A percentile compares a stretch with the other conserved stretches of the same genome.
phyloP scores from a whole-genome alignment of 2,329 filamentous ascomycete genomes.

The Aphanoascus verrucosus region DNA sequence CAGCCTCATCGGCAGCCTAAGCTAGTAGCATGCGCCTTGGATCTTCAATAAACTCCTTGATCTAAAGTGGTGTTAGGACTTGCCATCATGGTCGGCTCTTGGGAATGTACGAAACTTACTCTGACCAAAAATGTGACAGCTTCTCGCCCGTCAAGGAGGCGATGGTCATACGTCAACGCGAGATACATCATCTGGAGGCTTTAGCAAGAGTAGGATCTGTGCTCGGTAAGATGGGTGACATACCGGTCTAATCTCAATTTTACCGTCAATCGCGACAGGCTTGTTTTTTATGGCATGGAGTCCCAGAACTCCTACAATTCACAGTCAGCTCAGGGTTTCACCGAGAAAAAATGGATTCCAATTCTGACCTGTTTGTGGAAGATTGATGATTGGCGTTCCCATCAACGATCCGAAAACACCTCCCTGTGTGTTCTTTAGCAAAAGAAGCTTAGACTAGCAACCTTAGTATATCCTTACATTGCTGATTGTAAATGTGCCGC shows the following conservation, averaged over 20 bases:
- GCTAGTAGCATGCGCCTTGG: conserved; percentile 70
- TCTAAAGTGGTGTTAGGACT: conserved; percentile 23
- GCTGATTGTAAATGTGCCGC: conserved; percentile 95
- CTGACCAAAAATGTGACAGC: conserved; percentile 94
- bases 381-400: conserved; percentile 97
- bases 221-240: conserved; percentile 17
- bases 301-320: conserved; percentile 58
- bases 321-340: conserved; percentile 2
- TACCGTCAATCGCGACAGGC: conserved; percentile 79
- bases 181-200: conserved; percentile 81
- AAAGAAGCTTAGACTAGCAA: neutral
- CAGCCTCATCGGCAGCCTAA: neutral
- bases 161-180: conserved; percentile 93
- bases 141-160: conserved; percentile 86
- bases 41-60: conserved; percentile 97
- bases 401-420: conserved; percentile 95
- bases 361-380: conserved; percentile 63
- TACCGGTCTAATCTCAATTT: conserved; percentile 79
- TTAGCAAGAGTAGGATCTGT: neutral
- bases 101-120: conserved; percentile 29
- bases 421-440: conserved; percentile 38
- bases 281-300: conserved; percentile 96
- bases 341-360: neutral
- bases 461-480: conserved; percentile 47
- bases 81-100: neutral